Evolutionary conservation across 2,329 filamentous ascomycete genomes (phyloP), one percentile per base, ranked within the genome.

Genomic region (Colletotrichum cuscutae): DNA sequence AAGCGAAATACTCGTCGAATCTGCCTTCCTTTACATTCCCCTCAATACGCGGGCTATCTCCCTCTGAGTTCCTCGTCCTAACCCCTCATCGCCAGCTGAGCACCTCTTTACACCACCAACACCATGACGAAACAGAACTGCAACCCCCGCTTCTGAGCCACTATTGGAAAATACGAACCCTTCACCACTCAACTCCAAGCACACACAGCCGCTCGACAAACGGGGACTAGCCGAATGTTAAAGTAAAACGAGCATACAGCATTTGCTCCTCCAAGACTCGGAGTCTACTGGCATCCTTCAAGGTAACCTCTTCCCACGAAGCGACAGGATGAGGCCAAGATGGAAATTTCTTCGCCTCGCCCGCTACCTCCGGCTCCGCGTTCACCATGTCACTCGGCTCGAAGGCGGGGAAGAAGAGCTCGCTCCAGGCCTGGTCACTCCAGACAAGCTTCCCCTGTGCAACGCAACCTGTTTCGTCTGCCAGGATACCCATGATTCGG

Each of bases 391-490:
- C 62, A 35, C 26, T 28, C 13, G 13, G 11, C 30, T 37, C 57
- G 26, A 58, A n/a, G n/a, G 53, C n/a, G 46, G 65, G 68, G 19
- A 80, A 80, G 42, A 83, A 75, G 19, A 83, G 76, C 67, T 82
- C 79, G 4, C 77, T 77, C 89, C 89, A 92, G 0, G 89, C 89
- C 2, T 80, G 69, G 19, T 85, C 80, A 5, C 84, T 86, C 81
- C 90, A 86, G 22, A 90, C 79, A 2, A 91, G 80, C 78, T 89
- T 90, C 0, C 86, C 86, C 2, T 83, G 77, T 1, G 79, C 77
- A 9, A 91, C 83, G 42, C 82, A 83, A 5, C 87, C 89, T 0
- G 89, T 91, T 78, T 92, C 90, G 72, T 92, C 86, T 8, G 83
- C 63, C 2, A 87, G 75, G 0, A 77, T 78, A 9, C 84, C 83